phyloP scores from a whole-genome alignment of 2,329 filamentous ascomycete genomes.

The Metarhizium anisopliae region DNA sequence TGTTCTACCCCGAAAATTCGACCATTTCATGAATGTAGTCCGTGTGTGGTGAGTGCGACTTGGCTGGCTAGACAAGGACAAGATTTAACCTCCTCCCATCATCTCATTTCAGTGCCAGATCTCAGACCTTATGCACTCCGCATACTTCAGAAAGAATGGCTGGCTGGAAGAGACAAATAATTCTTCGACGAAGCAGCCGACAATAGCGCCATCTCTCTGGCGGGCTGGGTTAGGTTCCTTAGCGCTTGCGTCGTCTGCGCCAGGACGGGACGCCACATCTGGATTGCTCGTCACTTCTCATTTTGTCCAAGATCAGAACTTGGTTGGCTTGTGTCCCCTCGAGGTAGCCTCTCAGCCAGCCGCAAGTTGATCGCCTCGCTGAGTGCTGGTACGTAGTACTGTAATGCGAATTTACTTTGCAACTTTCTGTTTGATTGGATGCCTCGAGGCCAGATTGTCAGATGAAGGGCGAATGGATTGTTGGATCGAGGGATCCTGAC shows the following conservation, averaged over 20 bases:
- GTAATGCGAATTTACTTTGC: background rate
- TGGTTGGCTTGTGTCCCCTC: background rate
- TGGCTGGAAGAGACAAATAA: background rate
- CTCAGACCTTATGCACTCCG: background rate
- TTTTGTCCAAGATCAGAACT: background rate
- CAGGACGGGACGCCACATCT: background rate
- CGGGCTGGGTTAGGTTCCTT: background rate
- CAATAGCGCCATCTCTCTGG: background rate
- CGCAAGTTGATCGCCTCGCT: background rate
- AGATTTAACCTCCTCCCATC: background rate
- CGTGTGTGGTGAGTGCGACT: background rate
- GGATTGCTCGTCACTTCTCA: background rate
- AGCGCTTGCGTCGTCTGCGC: background rate
- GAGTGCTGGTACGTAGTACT: background rate
- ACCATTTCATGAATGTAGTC: background rate
- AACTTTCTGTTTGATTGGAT: background rate
- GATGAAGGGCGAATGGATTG: background rate
- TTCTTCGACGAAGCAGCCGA: background rate
- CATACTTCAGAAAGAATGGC: background rate
- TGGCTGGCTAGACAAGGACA: background rate
- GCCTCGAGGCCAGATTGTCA: background rate
- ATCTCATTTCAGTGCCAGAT: background rate
- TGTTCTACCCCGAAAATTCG: background rate
- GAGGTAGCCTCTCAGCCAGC: background rate
- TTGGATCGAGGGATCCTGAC: background rate